These are phyloP conservation scores for Arabidopsis suecica DNA, from an alignment of 345 rosid species.

Conservation along the genomic window DNA sequence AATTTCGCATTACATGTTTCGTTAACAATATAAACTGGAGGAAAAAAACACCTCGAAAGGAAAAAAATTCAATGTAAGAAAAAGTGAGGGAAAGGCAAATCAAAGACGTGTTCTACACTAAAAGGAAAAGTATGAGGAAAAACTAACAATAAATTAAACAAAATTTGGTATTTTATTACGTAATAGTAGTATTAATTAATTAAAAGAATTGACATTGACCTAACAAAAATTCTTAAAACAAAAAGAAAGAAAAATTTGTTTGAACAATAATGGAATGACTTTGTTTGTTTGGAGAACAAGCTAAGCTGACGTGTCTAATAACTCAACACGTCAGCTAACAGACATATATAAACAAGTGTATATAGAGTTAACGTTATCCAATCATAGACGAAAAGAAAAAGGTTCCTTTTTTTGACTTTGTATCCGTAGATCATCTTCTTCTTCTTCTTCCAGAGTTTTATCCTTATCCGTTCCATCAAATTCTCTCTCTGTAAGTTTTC, in stretches of 20 bases:
- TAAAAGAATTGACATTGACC: neutral
- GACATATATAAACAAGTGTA: neutral
- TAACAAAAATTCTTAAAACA: neutral
- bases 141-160: no score
- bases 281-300: conserved; percentile 36
- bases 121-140: neutral
- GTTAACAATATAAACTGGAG: neutral
- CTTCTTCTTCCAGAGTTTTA: conserved; percentile 12
- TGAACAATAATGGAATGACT: neutral
- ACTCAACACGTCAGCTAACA: conserved; percentile 13
- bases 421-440: neutral
- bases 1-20: neutral
- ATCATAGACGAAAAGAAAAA: conserved; percentile 30
- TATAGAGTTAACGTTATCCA: conserved; percentile 40
- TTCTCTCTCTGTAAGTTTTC: conserved; percentile 31
- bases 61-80: neutral
- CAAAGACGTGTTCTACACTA: conserved; percentile 35
- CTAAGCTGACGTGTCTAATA: conserved; percentile 30
- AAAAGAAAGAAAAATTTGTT: neutral
- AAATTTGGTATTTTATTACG: neutral
- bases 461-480: conserved; percentile 32
- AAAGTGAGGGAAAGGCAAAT: neutral
- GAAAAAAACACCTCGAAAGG: no score
- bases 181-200: no score
- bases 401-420: neutral